Conservation (phyloP, 805 yeast genomes). For the Candida xiaguanensis region DNA sequence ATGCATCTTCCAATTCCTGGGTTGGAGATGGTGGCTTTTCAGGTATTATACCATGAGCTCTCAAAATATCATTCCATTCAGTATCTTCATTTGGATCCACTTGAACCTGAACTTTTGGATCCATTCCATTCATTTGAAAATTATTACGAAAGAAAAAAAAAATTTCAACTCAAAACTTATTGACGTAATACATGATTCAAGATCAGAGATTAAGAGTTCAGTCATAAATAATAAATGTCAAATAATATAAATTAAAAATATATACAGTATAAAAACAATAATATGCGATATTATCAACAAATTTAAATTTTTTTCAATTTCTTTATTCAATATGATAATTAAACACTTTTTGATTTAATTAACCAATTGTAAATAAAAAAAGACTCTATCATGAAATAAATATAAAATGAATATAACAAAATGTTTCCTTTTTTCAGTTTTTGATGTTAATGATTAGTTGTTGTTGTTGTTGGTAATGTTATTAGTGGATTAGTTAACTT, state of each 20-base stretch:
- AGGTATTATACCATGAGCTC: conserved; percentile 90
- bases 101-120: conserved; percentile 68
- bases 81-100: conserved; percentile 96
- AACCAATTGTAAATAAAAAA: not conserved
- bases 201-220: not conserved
- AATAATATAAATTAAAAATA: conserved; percentile 5
- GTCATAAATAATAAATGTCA: not conserved
- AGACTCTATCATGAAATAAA: conserved; percentile 6
- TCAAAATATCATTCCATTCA: conserved; percentile 95
- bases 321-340: not conserved
- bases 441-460: too few species aligned
- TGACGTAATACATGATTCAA: not conserved
- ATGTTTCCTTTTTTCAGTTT: not conserved
- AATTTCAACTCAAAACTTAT: not conserved
- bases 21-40: conserved; percentile 88
- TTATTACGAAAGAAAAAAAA: not conserved
- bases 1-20: conserved; percentile 78
- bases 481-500: too few species aligned
- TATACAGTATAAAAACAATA: conserved; percentile 8
- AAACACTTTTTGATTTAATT: too few species aligned
- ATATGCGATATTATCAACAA: conserved; percentile 1
- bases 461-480: too few species aligned
- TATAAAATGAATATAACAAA: not conserved
- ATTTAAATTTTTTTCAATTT: not conserved
- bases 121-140: conserved; percentile 5